These are phyloP conservation scores for Lactarius psammicola DNA, from an alignment of 768 basidiomycete genomes.

Conservation along the genomic window DNA sequence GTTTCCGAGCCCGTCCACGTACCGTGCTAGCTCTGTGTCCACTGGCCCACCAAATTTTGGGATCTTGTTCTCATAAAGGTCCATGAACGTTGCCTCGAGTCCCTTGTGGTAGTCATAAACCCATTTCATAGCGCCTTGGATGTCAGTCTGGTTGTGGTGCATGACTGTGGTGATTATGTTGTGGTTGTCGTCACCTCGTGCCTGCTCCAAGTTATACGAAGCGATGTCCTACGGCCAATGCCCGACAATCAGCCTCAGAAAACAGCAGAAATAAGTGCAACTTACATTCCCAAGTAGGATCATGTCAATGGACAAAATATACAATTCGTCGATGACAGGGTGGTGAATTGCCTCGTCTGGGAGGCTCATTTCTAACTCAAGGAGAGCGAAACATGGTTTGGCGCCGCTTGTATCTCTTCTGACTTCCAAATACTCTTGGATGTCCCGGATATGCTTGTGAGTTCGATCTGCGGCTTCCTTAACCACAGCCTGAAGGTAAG, in stretches of 20 bases:
- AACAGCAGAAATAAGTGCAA: background rate
- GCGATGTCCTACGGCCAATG: conserved; percentile 32
- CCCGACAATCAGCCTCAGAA: background rate
- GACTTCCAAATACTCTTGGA: conserved; percentile 26
- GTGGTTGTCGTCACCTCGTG: conserved; percentile 41
- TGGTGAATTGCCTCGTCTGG: conserved; percentile 23
- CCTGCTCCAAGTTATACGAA: conserved; percentile 38
- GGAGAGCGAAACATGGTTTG: conserved; percentile 25
- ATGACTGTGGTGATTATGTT: conserved; percentile 46
- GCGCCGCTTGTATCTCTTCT: conserved; percentile 24
- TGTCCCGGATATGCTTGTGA: conserved; percentile 19
- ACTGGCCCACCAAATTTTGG: conserved; percentile 40
- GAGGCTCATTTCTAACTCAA: conserved; percentile 23
- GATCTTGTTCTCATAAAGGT: conserved; percentile 32
- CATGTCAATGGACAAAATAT: conserved; percentile 26
- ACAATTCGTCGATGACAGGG: conserved; percentile 19
- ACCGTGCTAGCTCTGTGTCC: conserved; percentile 39
- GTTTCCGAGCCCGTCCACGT: conserved; percentile 44
- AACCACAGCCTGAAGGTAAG: conserved; percentile 26
- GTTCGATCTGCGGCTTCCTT: conserved; percentile 25
- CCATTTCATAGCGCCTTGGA: conserved; percentile 39
- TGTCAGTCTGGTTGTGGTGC: conserved; percentile 39
- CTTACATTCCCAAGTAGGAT: conserved; percentile 25
- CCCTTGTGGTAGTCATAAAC: conserved; percentile 35
- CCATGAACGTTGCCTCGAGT: conserved; percentile 35